Evolutionary conservation across 129 eudicot species (phyloP), one percentile per base, ranked within the genome.

Genomic region (Pseudognaphalium luteoalbum): DNA sequence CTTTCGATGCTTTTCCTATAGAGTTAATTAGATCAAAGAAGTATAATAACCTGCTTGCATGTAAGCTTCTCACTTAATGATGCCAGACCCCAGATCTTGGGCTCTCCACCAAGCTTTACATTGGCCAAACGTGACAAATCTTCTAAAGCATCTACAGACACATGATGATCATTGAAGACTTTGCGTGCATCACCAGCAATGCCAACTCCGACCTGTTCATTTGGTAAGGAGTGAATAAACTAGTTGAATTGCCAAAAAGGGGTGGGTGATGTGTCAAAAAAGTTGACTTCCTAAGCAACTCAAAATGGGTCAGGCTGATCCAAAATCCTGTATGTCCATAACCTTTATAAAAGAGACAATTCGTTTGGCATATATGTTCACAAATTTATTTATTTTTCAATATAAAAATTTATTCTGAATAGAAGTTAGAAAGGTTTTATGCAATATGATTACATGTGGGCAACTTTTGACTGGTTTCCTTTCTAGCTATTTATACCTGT

Each of bases 101-200:
- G 86, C 21, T 44, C 76, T 56, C 83, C 87, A 61, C 92, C 92
- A 71, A 93, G 87, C 83, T 90, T 93, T 66, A 42, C 72, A 72
- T 93, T 88, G 82, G 98, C 96, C 22, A 86, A 76, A 77, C 58
- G 66, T n/a, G 95, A 90, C 59, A 90, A 79, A 80, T 93, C 98
- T 78, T 73, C 83, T 72, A 90, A 81, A 71, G 79, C 73, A 37
- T 80, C 86, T 57, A 90, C 85, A 35, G 90, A 81, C 14, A 88
- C 89, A 32, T 80, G 76, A 82, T 93, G 79, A 79, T 93, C 98
- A 42, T 76, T 80, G 66, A 71, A 80, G 14, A 93, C 81, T 63
- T 93, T 93, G 69, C 67, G 78, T 22, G 94, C 96, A 86, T 93
- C 98, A 78, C 78, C 80, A 33, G 83, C 94, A 80, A 92, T 88